Percentiles rank a stretch among this genome's conserved stretches.
Conservation (phyloP, 805 yeast species). For the Zygoascus biomembranicola region DNA sequence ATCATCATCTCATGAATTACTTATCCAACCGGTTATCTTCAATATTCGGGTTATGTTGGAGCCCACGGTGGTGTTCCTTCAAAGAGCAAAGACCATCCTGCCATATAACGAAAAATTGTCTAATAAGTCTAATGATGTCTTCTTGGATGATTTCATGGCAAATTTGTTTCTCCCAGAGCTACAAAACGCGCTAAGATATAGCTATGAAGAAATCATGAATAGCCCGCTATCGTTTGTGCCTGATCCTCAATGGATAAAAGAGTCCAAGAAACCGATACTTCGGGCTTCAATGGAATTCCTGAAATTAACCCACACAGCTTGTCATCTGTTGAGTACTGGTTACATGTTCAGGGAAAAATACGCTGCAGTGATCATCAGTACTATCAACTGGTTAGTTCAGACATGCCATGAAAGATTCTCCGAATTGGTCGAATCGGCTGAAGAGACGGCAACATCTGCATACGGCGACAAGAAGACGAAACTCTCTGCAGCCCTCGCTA, state of each 20-base stretch:
- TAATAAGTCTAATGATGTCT: conserved; percentile 16
- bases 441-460: conserved; percentile 3
- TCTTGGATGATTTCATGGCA: conserved; percentile 59
- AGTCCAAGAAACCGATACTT: conserved; percentile 27
- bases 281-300: conserved; percentile 41
- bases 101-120: conserved; percentile 20
- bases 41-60: conserved; percentile 76
- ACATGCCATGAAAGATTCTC: conserved; percentile 11
- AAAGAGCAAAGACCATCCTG: conserved; percentile 43
- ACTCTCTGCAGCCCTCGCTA: conserved; percentile 6
- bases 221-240: conserved; percentile 32
- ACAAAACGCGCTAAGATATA: conserved; percentile 43
- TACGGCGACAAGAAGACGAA: background rate
- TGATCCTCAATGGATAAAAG: conserved; percentile 22
- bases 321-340: conserved; percentile 53
- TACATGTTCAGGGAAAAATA: conserved; percentile 49
- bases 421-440: conserved; percentile 11
- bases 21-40: conserved; percentile 63
- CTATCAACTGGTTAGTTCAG: conserved; percentile 17
- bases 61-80: conserved; percentile 58
- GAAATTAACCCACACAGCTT: conserved; percentile 38
- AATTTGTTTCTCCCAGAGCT: conserved; percentile 56
- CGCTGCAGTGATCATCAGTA: conserved; percentile 29
- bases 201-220: conserved; percentile 43
- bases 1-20: conserved; percentile 49